Conservation (phyloP, 768 basidiomycete genomes). For the Boletus barrowsii region DNA sequence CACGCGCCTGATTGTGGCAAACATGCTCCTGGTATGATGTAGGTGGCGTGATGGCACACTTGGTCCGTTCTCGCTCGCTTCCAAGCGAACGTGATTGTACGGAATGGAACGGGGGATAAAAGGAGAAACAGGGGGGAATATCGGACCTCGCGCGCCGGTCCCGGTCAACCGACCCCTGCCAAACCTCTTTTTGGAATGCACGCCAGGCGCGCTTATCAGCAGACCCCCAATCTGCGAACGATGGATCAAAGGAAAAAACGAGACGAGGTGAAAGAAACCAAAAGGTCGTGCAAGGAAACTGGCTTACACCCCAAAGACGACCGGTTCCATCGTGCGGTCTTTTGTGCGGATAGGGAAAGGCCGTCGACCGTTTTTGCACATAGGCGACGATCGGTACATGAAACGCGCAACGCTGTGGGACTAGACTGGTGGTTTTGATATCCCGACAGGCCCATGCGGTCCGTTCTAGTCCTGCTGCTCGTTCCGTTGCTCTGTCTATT, state of each 20-base stretch:
- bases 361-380: background rate
- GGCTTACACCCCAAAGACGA: background rate
- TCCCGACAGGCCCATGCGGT: background rate
- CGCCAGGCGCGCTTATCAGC: no score
- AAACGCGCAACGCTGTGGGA: conserved; percentile 1
- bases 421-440: no score
- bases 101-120: background rate
- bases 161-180: background rate
- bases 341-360: background rate
- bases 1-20: no score
- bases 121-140: background rate
- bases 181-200: background rate
- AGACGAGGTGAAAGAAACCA: background rate
- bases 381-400: background rate
- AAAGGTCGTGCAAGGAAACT: background rate
- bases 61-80: background rate
- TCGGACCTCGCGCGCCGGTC: background rate
- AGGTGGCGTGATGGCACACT: background rate
- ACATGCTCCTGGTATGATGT: no score
- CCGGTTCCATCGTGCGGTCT: background rate
- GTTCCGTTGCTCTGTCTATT: background rate
- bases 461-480: background rate
- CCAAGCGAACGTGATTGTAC: background rate
- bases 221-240: background rate
- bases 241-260: no score